Conservation (phyloP, 768 basidiomycete genomes). For the Russula sp. region DNA sequence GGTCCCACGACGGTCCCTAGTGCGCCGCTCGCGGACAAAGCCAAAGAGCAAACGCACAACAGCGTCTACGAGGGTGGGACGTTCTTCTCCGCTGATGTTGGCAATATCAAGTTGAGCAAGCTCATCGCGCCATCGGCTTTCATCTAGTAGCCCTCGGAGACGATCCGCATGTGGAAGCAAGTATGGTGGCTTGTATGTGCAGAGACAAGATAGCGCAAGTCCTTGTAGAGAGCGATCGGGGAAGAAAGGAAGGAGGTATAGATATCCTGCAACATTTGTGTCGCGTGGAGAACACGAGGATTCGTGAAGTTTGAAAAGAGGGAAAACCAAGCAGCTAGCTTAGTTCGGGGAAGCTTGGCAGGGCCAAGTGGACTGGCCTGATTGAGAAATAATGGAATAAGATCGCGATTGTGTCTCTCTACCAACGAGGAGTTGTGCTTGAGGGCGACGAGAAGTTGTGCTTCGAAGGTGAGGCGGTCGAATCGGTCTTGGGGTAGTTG, state of each 20-base stretch:
- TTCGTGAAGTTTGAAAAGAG: slow-evolving; percentile 89
- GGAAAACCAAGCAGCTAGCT: slow-evolving; percentile 72
- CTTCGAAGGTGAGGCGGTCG: slow-evolving; percentile 72
- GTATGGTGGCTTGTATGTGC: slow-evolving; percentile 73
- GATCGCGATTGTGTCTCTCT: slow-evolving; percentile 84
- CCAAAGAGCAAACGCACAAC: slow-evolving; percentile 82
- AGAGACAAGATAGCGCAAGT: slow-evolving; percentile 70
- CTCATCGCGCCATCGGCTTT: slow-evolving; percentile 86
- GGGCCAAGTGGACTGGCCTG: slow-evolving; percentile 41
- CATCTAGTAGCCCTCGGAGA: slow-evolving; percentile 71
- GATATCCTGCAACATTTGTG: slow-evolving; percentile 58
- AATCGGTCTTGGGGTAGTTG: slow-evolving; percentile 54
- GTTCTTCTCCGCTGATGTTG: slow-evolving; percentile 52
- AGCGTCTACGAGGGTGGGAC: slow-evolving; percentile 64
- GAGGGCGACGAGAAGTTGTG: slow-evolving; percentile 70
- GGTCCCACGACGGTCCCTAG: slow-evolving; percentile 67
- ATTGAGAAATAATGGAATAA: slow-evolving; percentile 79
- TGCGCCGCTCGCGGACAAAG: slow-evolving; percentile 74
- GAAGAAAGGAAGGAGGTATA: slow-evolving; percentile 75
- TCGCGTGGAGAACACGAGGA: slow-evolving; percentile 80
- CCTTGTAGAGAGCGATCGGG: slow-evolving; percentile 79
- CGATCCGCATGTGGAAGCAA: slow-evolving; percentile 57
- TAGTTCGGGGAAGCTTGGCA: slow-evolving; percentile 52
- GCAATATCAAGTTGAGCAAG: slow-evolving; percentile 67
- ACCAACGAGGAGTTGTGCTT: slow-evolving; percentile 67